phyloP scores from a whole-genome alignment of 2,329 filamentous ascomycete genomes.

The Penicillium paneum region DNA sequence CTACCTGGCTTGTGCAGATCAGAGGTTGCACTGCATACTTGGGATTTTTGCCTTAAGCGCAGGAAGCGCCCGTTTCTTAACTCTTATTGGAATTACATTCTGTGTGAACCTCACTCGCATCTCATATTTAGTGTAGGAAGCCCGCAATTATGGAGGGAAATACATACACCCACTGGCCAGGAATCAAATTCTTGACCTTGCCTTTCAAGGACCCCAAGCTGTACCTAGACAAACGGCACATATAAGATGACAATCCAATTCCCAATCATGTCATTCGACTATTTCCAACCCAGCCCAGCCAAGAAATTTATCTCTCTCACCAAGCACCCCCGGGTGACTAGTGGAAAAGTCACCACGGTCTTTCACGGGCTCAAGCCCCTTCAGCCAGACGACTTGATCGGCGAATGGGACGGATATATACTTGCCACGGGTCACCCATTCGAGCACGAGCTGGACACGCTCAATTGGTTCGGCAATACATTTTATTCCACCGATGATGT shows the following conservation, averaged over 20 bases:
- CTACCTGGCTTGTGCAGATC: neutral
- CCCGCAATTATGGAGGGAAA: neutral
- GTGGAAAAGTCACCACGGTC: conserved; percentile 1
- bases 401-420: conserved; percentile 30
- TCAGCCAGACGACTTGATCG: conserved; percentile 23
- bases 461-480: conserved; percentile 34
- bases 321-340: conserved; percentile 2
- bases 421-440: conserved; percentile 27
- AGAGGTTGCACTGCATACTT: neutral
- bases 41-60: neutral
- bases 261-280: conserved; percentile 11
- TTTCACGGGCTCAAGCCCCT: conserved; percentile 21
- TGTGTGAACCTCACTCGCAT: neutral
- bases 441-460: conserved; percentile 18
- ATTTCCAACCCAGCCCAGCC: conserved; percentile 10
- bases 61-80: neutral
- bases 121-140: neutral
- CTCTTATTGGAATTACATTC: neutral
- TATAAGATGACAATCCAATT: conserved; percentile 11
- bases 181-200: neutral
- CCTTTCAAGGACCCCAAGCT: neutral
- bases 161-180: neutral
- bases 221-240: neutral
- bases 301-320: conserved; percentile 11
- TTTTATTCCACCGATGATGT: conserved; percentile 31